Percentiles rank a stretch among this genome's conserved stretches.
Conservation (phyloP, 2,329 filamentous ascomycete species). For the Talaromyces sp. region DNA sequence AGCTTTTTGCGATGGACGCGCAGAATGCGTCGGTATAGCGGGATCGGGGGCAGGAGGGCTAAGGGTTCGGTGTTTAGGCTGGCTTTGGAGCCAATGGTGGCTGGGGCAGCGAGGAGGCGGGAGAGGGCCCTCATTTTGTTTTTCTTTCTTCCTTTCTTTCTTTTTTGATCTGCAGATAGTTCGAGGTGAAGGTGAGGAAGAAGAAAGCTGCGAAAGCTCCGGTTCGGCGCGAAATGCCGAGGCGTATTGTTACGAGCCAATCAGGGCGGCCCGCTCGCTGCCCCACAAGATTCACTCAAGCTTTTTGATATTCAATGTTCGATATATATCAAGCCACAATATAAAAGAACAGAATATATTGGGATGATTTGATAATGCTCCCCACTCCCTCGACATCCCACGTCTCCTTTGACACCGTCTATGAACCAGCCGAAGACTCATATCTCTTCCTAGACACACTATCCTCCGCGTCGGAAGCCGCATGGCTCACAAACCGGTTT, state of each 20-base stretch:
- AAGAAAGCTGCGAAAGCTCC: background rate
- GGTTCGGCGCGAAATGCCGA: constrained; percentile 10
- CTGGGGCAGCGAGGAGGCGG: constrained; percentile 36
- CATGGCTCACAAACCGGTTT: constrained; percentile 65
- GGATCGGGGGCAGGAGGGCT: constrained; percentile 79
- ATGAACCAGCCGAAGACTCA: constrained; percentile 94
- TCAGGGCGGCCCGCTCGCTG: constrained; percentile 14
- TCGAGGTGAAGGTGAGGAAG: background rate
- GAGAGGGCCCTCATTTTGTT: constrained; percentile 29
- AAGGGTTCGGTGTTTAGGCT: constrained; percentile 46
- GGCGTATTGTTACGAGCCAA: constrained; percentile 6
- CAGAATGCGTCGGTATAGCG: constrained; percentile 80
- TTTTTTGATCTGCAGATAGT: too few relatives aligned
- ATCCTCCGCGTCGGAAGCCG: constrained; percentile 62
- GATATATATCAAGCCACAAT: background rate
- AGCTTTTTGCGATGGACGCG: constrained; percentile 79
- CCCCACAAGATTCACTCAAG: constrained; percentile 9
- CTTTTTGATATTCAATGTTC: background rate
- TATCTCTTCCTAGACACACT: constrained; percentile 91
- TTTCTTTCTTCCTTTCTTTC: background rate
- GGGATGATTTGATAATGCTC: constrained; percentile 58
- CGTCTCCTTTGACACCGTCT: constrained; percentile 80
- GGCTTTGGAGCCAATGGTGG: constrained; percentile 34
- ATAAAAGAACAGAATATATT: background rate
- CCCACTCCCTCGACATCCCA: constrained; percentile 92